Percentiles rank a stretch among this genome's conserved stretches.
Evolutionary conservation across 140 eudicot species (phyloP).

Genomic region (Anethum foeniculum): DNA sequence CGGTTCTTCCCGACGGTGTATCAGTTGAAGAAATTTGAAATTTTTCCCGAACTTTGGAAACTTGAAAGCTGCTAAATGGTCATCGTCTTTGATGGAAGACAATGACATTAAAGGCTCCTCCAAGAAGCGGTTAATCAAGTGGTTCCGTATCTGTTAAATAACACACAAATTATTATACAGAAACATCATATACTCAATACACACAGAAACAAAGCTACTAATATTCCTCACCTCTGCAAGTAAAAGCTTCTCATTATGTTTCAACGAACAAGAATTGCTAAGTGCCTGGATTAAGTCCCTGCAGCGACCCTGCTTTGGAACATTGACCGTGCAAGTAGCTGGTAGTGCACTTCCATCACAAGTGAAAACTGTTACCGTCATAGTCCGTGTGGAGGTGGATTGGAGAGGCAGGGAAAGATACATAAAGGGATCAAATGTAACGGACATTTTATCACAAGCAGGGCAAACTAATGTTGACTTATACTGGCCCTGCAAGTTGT

Average conservation of each 20-base stretch:
- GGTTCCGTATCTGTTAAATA: conserved; percentile 62
- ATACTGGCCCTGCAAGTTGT: conserved; percentile 71
- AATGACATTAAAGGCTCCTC: conserved; percentile 73
- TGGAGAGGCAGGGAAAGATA: conserved; percentile 95
- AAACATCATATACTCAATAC: not conserved
- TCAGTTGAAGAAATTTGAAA: conserved; percentile 65
- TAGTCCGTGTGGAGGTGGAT: conserved; percentile 66
- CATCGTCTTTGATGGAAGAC: conserved; percentile 83
- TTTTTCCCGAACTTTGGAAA: conserved; percentile 61
- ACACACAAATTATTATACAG: not conserved
- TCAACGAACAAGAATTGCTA: conserved; percentile 56
- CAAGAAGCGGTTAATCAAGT: conserved; percentile 72
- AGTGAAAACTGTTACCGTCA: conserved; percentile 87
- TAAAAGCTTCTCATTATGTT: conserved; percentile 77
- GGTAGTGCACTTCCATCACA: conserved; percentile 86
- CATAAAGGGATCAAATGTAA: conserved; percentile 98
- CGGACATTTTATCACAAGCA: conserved; percentile 71
- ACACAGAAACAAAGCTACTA: not conserved
- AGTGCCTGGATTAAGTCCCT: conserved; percentile 81
- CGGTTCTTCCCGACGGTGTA: conserved; percentile 89
- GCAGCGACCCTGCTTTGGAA: conserved; percentile 92
- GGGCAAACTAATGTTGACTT: conserved; percentile 97
- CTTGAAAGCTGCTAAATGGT: conserved; percentile 87
- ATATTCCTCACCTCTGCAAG: conserved; percentile 35
- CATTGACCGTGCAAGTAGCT: conserved; percentile 62